A percentile compares a stretch with the other conserved stretches of the same genome.
These are phyloP conservation scores for Lodderomyces parapsilosis DNA, from an alignment of 1,139 yeast genomes.

Conservation along the genomic window DNA sequence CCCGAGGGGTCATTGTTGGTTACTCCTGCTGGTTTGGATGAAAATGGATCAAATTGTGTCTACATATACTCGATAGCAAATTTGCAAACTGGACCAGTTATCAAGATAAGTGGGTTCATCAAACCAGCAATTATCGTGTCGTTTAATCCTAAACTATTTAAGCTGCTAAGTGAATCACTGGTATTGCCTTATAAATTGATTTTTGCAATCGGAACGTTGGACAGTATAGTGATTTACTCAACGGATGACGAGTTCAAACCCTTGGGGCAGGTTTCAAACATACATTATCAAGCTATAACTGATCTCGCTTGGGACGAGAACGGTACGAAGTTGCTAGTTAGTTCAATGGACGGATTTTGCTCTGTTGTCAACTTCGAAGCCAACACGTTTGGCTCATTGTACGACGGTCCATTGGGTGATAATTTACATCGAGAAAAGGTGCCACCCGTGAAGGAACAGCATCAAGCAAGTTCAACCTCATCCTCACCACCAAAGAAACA, in stretches of 20 bases:
- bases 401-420: conserved; percentile 5
- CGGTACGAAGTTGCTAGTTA: conserved; percentile 67
- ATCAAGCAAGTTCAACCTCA: background rate
- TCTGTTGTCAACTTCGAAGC: conserved; percentile 58
- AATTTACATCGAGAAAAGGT: background rate
- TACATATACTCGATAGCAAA: conserved; percentile 74
- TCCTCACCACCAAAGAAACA: background rate
- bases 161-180: conserved; percentile 19
- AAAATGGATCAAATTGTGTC: conserved; percentile 43
- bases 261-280: conserved; percentile 68
- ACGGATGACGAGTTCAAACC: conserved; percentile 64
- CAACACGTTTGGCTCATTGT: conserved; percentile 50
- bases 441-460: too few species aligned
- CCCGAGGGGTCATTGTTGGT: conserved; percentile 85
- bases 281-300: conserved; percentile 87
- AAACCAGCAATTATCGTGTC: conserved; percentile 83
- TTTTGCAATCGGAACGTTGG: conserved; percentile 93
- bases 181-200: conserved; percentile 70
- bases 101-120: conserved; percentile 72
- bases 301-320: conserved; percentile 83
- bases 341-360: conserved; percentile 96
- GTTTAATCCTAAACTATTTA: conserved; percentile 68
- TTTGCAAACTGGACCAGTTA: conserved; percentile 65
- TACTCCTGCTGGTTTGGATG: conserved; percentile 74
- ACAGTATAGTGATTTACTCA: conserved; percentile 79